phyloP scores from a whole-genome alignment of 305 asterid species.

The Solanum aculeatissimum region DNA sequence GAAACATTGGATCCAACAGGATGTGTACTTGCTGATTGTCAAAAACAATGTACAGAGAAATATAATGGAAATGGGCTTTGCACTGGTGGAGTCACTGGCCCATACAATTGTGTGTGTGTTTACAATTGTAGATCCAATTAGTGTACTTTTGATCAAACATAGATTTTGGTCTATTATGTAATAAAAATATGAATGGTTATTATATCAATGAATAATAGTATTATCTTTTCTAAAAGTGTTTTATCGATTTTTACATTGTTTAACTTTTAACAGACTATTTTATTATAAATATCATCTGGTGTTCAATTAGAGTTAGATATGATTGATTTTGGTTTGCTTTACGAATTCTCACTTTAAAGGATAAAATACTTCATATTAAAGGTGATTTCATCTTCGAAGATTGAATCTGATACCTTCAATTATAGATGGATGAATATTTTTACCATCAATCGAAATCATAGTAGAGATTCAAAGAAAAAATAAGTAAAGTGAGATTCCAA shows the following conservation, averaged over 20 bases:
- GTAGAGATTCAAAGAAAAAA: neutral
- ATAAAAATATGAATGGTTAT: neutral
- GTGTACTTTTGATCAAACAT: neutral
- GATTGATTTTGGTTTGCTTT: neutral
- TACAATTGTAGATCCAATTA: neutral
- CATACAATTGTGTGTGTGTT: neutral
- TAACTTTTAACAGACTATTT: neutral
- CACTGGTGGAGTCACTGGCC: neutral
- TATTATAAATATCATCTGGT: neutral
- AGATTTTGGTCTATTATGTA: neutral
- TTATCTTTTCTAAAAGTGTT: neutral
- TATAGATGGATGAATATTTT: neutral
- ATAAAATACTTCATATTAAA: neutral
- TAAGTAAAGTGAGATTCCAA: neutral
- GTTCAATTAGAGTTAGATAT: neutral
- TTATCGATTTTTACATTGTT: neutral
- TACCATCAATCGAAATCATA: accelerated
- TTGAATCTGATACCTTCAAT: accelerated
- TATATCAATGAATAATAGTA: neutral
- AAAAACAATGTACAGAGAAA: neutral
- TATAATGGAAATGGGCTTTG: neutral
- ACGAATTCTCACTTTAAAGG: neutral
- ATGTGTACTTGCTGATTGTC: neutral
- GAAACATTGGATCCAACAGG: neutral
- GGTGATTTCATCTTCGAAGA: neutral